Evolutionary conservation across 2,329 filamentous ascomycete species (phyloP).

Genomic region (Zopfia rhizophila): DNA sequence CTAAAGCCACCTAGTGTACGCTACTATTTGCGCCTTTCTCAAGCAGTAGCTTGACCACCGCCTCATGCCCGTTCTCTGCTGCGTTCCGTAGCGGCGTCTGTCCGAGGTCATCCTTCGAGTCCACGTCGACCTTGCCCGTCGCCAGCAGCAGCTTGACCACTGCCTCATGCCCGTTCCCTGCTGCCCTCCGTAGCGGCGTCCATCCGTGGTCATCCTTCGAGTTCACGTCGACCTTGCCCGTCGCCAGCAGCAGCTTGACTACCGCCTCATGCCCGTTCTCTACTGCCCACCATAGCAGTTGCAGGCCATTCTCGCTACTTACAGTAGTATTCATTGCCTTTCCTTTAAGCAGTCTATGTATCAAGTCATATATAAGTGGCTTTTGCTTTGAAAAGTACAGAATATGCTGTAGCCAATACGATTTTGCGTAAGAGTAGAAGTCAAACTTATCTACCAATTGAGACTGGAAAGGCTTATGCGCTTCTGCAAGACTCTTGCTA

Average conservation of each 20-base stretch:
- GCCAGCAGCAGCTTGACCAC: no score
- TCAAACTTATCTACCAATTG: conserved; percentile 5
- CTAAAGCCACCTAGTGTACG: no score
- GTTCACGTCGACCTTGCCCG: conserved; percentile 3
- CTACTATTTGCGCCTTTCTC: no score
- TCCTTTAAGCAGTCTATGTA: conserved; percentile 5
- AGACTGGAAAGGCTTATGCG: background rate
- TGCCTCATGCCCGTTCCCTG: conserved; percentile 1
- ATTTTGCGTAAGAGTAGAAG: conserved; percentile 27
- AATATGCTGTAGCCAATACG: conserved; percentile 23
- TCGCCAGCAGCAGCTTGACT: background rate
- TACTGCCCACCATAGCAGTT: background rate
- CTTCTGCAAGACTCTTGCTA: conserved; percentile 10
- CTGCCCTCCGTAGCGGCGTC: conserved; percentile 12
- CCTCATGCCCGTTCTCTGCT: conserved; percentile 9
- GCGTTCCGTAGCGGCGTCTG: conserved; percentile 12
- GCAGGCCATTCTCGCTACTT: background rate
- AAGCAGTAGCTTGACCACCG: conserved; percentile 14
- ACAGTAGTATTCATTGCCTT: background rate
- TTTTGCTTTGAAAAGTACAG: conserved; percentile 20
- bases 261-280: conserved; percentile 11
- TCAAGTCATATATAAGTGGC: conserved; percentile 12
- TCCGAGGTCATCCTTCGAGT: conserved; percentile 14
- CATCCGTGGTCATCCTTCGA: background rate
- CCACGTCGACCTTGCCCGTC: conserved; percentile 13